phyloP scores from a whole-genome alignment of 306 rosid species.

The Purshia tridentata region DNA sequence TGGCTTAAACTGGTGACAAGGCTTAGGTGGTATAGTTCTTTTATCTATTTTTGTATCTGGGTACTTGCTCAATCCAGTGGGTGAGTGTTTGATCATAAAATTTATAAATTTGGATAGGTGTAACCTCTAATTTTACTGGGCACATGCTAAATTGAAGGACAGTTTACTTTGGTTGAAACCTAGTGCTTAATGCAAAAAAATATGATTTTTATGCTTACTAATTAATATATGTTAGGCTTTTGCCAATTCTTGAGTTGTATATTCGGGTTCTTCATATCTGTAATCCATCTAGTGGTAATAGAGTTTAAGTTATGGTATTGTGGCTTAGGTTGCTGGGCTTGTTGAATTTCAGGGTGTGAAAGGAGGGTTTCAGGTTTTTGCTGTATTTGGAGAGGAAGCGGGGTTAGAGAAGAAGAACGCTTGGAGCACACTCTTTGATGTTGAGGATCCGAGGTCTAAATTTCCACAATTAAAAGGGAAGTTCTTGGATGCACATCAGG shows the following conservation, averaged over 20 bases:
- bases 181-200: neutral
- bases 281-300: neutral
- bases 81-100: slow-evolving; percentile 1
- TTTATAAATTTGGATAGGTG: neutral
- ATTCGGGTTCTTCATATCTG: neutral
- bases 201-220: neutral
- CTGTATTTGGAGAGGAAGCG: slow-evolving; percentile 70
- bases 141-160: neutral
- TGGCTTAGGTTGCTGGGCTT: slow-evolving; percentile 20
- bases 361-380: slow-evolving; percentile 71
- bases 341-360: slow-evolving; percentile 60
- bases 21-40: neutral
- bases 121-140: neutral
- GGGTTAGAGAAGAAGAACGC: slow-evolving; percentile 60
- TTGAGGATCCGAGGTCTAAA: slow-evolving; percentile 91
- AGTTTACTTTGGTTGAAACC: neutral
- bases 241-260: neutral
- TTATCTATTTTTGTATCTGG: neutral
- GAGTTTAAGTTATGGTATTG: neutral
- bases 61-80: neutral
- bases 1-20: neutral
- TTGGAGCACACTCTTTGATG: slow-evolving; percentile 90
- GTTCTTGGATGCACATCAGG: slow-evolving; percentile 72
- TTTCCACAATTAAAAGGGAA: slow-evolving; percentile 68
- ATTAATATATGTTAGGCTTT: neutral